Evolutionary conservation across 805 yeast genomes (phyloP).

Genomic region (Barnettozyma wickerhamii): DNA sequence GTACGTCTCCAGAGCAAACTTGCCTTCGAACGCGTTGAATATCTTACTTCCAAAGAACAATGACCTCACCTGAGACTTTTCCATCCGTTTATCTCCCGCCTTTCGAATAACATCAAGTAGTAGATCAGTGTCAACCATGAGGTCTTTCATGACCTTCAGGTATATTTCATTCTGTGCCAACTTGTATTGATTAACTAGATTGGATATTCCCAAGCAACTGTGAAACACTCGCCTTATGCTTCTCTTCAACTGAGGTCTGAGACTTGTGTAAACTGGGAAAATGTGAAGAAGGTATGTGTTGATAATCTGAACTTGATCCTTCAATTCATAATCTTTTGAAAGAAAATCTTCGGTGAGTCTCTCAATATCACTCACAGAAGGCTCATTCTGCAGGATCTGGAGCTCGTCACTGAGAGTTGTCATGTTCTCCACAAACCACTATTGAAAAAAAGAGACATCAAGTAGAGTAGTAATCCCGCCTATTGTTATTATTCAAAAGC

Average conservation of each 20-base stretch:
- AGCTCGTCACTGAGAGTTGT: slow-evolving; percentile 4
- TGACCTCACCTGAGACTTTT: slow-evolving; percentile 14
- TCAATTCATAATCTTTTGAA: slow-evolving; percentile 7
- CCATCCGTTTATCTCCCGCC: slow-evolving; percentile 9
- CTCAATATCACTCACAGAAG: slow-evolving; percentile 13
- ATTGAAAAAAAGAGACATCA: background rate
- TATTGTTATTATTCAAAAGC: no score
- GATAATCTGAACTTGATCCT: slow-evolving; percentile 12
- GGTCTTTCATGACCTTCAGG: slow-evolving; percentile 16
- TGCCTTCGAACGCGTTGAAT: slow-evolving; percentile 21
- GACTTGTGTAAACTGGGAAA: slow-evolving; percentile 21
- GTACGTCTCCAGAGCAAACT: slow-evolving; percentile 14
- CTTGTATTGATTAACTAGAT: slow-evolving; percentile 17
- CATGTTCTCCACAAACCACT: background rate
- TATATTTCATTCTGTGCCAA: slow-evolving; percentile 21
- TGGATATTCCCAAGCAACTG: slow-evolving; percentile 16
- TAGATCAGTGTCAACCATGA: slow-evolving; percentile 17
- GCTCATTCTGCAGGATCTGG: slow-evolving; percentile 9
- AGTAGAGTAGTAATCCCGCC: background rate
- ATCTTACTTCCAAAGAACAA: slow-evolving; percentile 25
- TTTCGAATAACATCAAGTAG: slow-evolving; percentile 10
- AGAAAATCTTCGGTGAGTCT: slow-evolving; percentile 10
- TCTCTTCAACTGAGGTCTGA: slow-evolving; percentile 10
- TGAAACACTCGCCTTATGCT: slow-evolving; percentile 17
- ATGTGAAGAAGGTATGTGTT: slow-evolving; percentile 18